phyloP scores from a whole-genome alignment of 495 filamentous ascomycete genomes.

The Pseudoneurospora amorphoporcata region DNA sequence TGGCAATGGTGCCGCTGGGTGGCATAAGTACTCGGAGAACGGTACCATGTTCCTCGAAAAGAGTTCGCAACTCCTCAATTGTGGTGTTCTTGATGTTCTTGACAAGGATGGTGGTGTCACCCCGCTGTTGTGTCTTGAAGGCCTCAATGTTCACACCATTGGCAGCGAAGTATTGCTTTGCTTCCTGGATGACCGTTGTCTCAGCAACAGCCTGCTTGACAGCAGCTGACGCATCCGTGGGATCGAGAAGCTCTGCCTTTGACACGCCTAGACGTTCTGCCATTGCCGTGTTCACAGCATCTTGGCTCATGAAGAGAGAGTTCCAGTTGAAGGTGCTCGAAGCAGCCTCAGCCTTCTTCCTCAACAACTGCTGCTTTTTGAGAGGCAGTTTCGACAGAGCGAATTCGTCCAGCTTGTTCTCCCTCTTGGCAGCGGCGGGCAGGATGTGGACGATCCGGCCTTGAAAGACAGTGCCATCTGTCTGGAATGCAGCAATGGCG shows the following conservation, averaged over 20 bases:
- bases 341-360: conserved; percentile 66
- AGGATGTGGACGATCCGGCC: conserved; percentile 86
- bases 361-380: conserved; percentile 87
- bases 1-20: conserved; percentile 82
- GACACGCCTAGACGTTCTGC: conserved; percentile 76
- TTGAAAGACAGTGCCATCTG: conserved; percentile 80
- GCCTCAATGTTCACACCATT: conserved; percentile 86
- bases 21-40: conserved; percentile 78
- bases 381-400: conserved; percentile 78
- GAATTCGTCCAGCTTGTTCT: conserved; percentile 75
- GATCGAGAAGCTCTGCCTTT: conserved; percentile 85
- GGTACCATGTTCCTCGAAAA: conserved; percentile 64
- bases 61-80: conserved; percentile 50
- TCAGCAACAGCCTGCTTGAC: conserved; percentile 96
- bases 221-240: conserved; percentile 83
- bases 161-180: conserved; percentile 75
- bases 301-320: conserved; percentile 93
- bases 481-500: conserved; percentile 66
- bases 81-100: conserved; percentile 90
- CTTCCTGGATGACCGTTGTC: conserved; percentile 92
- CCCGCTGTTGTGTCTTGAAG: conserved; percentile 73
- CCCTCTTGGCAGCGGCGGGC: conserved; percentile 67
- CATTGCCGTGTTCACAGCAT: conserved; percentile 87
- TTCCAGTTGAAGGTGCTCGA: conserved; percentile 89
- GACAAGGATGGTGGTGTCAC: conserved; percentile 79